Conservation (phyloP, 352 stramenopile species). For the Phytophthora citricola region DNA sequence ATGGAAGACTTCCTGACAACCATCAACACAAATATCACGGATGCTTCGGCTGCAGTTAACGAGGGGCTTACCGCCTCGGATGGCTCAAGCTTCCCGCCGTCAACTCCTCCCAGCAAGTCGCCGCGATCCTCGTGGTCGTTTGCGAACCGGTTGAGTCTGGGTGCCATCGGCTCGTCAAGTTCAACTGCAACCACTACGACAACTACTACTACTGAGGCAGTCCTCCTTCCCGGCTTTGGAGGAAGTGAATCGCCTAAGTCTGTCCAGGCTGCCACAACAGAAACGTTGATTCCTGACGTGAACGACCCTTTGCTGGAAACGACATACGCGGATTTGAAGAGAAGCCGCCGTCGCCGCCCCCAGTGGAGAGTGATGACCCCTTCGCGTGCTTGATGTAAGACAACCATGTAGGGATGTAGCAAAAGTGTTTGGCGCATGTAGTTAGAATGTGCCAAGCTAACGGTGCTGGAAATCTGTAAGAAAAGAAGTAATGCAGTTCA, state of each 20-base stretch:
- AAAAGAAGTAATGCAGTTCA: conserved; percentile 37
- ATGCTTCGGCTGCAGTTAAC: conserved; percentile 39
- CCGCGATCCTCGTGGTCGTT: conserved; percentile 49
- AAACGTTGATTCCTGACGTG: conserved; percentile 29
- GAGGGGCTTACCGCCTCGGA: conserved; percentile 32
- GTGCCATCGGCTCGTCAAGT: conserved; percentile 29
- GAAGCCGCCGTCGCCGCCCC: conserved; percentile 34
- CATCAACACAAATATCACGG: conserved; percentile 63
- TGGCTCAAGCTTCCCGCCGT: conserved; percentile 39
- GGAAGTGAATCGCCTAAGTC: conserved; percentile 14
- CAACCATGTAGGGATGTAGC: conserved; percentile 10
- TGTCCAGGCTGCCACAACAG: conserved; percentile 14
- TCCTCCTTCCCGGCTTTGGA: conserved; percentile 25
- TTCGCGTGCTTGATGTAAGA: conserved; percentile 69
- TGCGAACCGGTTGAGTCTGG: conserved; percentile 37
- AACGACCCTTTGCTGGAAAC: conserved; percentile 72
- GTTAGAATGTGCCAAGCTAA: conserved; percentile 25
- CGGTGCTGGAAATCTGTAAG: conserved; percentile 23
- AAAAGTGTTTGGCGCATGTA: conserved; percentile 17
- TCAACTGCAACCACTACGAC: conserved; percentile 19
- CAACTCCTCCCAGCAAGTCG: conserved; percentile 46
- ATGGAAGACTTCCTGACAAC: conserved; percentile 74
- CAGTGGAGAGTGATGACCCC: conserved; percentile 61
- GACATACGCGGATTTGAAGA: conserved; percentile 64
- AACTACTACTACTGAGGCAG: conserved; percentile 15